Evolutionary conservation across 495 filamentous ascomycete genomes (phyloP).

Genomic region (Pyrenopolyporus hunteri): DNA sequence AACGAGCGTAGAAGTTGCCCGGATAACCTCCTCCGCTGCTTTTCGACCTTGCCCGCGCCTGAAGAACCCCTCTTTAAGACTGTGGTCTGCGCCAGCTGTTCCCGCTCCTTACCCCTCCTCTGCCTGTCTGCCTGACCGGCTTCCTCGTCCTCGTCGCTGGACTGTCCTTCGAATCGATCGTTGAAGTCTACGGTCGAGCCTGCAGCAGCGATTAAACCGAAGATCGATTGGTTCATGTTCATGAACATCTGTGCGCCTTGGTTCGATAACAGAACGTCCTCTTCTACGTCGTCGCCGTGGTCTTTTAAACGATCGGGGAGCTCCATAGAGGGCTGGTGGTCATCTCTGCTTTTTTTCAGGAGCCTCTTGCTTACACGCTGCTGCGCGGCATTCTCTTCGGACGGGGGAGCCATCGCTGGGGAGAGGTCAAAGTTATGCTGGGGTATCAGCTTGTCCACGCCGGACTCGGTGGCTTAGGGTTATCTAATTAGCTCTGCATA

Average conservation of each 20-base stretch:
- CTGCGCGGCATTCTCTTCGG: slow-evolving; percentile 25
- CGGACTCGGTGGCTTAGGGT: not conserved
- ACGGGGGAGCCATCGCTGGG: slow-evolving; percentile 29
- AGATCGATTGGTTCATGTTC: slow-evolving; percentile 94
- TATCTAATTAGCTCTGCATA: slow-evolving; percentile 5
- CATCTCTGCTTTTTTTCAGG: slow-evolving; percentile 63
- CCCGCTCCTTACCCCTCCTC: slow-evolving; percentile 23
- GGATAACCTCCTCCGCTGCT: slow-evolving; percentile 63
- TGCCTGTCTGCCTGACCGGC: slow-evolving; percentile 39
- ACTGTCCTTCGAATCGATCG: slow-evolving; percentile 77
- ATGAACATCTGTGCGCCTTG: slow-evolving; percentile 56
- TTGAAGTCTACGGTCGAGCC: slow-evolving; percentile 81
- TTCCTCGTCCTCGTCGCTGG: slow-evolving; percentile 79
- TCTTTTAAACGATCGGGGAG: slow-evolving; percentile 80
- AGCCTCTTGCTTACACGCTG: slow-evolving; percentile 57
- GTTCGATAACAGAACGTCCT: slow-evolving; percentile 73
- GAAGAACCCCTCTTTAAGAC: slow-evolving; percentile 39
- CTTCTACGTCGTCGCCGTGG: slow-evolving; percentile 65
- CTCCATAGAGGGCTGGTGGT: slow-evolving; percentile 67
- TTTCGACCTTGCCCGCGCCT: slow-evolving; percentile 39
- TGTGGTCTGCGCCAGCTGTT: slow-evolving; percentile 46
- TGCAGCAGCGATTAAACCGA: slow-evolving; percentile 91
- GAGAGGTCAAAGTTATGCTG: not conserved
- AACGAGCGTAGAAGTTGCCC: slow-evolving; percentile 67
- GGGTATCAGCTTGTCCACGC: not conserved